Evolutionary conservation across 2,329 filamentous ascomycete genomes (phyloP).

Genomic region (Fusarium liriodendri): DNA sequence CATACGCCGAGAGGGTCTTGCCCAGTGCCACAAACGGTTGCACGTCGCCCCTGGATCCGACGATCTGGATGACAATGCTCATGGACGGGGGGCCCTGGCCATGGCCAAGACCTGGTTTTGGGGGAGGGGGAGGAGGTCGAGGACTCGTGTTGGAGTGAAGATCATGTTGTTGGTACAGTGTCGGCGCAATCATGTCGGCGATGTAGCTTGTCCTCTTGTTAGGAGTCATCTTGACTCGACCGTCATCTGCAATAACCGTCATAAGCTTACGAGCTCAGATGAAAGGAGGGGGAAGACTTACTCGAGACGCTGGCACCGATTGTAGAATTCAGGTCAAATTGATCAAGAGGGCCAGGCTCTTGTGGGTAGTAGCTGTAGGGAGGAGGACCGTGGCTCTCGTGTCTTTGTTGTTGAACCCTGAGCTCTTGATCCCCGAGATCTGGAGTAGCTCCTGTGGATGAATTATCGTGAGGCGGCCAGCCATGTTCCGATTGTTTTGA

Average conservation of each 20-base stretch:
- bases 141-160: not conserved
- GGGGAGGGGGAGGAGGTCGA: slow-evolving; percentile 51
- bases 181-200: not conserved
- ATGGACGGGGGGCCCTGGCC: slow-evolving; percentile 68
- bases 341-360: not conserved
- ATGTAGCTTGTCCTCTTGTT: not conserved
- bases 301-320: not conserved
- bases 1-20: slow-evolving; percentile 71
- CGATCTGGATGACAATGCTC: slow-evolving; percentile 80
- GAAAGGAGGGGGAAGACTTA: not conserved
- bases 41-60: slow-evolving; percentile 79
- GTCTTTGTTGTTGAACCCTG: not conserved
- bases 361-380: not conserved
- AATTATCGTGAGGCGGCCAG: not conserved
- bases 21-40: slow-evolving; percentile 81
- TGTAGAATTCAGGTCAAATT: not conserved
- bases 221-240: not conserved
- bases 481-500: not conserved
- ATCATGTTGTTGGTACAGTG: not conserved
- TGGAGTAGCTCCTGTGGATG: not conserved
- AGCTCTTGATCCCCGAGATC: not conserved
- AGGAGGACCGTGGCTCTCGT: not conserved
- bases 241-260: not conserved
- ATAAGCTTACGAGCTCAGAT: not conserved
- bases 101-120: slow-evolving; percentile 70